Percentiles rank a stretch among this genome's conserved stretches.
These are phyloP conservation scores for Nevesoporus exiguus DNA, from an alignment of 768 basidiomycete genomes.

Conservation along the genomic window DNA sequence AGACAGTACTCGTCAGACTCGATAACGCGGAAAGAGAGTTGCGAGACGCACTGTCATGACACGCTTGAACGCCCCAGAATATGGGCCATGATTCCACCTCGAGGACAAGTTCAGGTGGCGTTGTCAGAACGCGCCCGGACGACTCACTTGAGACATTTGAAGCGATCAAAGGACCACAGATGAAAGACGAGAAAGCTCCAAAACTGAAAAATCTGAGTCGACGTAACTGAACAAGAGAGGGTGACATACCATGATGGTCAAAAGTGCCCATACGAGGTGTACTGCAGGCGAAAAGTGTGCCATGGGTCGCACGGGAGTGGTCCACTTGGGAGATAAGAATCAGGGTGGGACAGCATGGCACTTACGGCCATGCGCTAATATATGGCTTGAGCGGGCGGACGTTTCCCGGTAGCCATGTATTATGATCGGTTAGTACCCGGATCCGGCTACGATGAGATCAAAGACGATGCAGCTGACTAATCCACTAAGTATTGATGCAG, in stretches of 20 bases:
- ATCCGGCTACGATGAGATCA: not conserved
- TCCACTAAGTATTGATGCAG: not conserved
- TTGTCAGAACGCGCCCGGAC: not conserved
- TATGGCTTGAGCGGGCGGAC: not conserved
- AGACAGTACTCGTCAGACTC: not conserved
- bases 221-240: not conserved
- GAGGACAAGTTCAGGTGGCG: not conserved
- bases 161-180: slow-evolving; percentile 77
- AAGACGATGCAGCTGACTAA: not conserved
- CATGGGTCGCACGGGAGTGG: not conserved
- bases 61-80: slow-evolving; percentile 77
- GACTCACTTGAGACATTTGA: slow-evolving; percentile 64
- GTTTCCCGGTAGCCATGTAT: not conserved
- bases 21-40: not conserved
- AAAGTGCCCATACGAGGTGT: slow-evolving; percentile 59
- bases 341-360: not conserved
- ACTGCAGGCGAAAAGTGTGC: slow-evolving; percentile 55
- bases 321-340: not conserved
- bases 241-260: slow-evolving; percentile 45
- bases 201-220: slow-evolving; percentile 23
- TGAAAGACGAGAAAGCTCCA: slow-evolving; percentile 65
- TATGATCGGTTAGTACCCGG: not conserved
- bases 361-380: not conserved
- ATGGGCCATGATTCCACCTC: slow-evolving; percentile 67
- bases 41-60: slow-evolving; percentile 69